phyloP scores from a whole-genome alignment of 2,329 filamentous ascomycete genomes.

The Ascochyta fabae region DNA sequence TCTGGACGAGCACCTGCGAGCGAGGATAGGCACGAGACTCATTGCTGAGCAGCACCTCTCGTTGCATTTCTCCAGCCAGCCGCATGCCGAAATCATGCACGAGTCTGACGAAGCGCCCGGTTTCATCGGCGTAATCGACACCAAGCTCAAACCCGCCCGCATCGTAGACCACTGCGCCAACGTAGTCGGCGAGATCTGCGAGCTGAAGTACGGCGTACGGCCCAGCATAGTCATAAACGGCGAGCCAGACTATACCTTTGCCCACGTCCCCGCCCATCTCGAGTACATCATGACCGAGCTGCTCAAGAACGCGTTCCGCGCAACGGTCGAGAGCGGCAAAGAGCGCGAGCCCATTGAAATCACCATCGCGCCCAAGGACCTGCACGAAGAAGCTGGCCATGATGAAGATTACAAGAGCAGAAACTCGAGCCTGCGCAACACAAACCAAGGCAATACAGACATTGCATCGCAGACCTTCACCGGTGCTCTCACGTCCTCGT shows the following conservation, averaged over 20 bases:
- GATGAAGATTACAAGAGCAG: conserved; percentile 1
- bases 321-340: conserved; percentile 83
- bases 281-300: conserved; percentile 98
- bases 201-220: conserved; percentile 90
- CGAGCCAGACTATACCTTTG: conserved; percentile 85
- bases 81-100: conserved; percentile 65
- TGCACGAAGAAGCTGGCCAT: conserved; percentile 14
- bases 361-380: conserved; percentile 74
- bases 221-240: conserved; percentile 83
- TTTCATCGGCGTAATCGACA: conserved; percentile 96
- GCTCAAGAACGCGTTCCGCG: conserved; percentile 94
- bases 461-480: conserved; percentile 41
- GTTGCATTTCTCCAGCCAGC: conserved; percentile 76
- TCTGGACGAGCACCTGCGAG: conserved; percentile 90
- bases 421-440: conserved; percentile 19
- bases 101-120: conserved; percentile 57
- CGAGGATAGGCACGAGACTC: conserved; percentile 89
- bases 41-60: conserved; percentile 98
- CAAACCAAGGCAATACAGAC: conserved; percentile 43
- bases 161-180: conserved; percentile 85
- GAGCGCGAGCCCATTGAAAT: conserved; percentile 85
- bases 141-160: conserved; percentile 78
- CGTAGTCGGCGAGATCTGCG: conserved; percentile 94
- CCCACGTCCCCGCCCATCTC: conserved; percentile 92
- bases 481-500: conserved; percentile 25